Evolutionary conservation across 441 rosid genomes (phyloP).

Genomic region (Adansonia grandidieri): DNA sequence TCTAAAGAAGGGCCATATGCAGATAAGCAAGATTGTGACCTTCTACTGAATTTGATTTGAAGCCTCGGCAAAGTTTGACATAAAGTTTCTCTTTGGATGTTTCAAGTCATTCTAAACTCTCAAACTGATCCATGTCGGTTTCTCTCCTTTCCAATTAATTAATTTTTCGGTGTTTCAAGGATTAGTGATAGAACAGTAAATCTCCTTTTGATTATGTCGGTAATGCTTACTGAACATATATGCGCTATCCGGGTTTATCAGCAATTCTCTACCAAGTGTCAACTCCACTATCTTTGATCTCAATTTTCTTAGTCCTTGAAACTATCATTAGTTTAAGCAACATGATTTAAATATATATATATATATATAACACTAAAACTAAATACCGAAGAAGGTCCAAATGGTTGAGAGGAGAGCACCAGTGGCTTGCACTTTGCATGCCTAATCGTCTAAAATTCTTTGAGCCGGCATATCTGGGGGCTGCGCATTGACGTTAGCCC

Average conservation of each 20-base stretch:
- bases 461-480: too few species aligned
- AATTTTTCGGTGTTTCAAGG: neutral
- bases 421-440: too few species aligned
- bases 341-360: too few species aligned
- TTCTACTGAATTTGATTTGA: neutral
- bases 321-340: too few species aligned
- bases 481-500: too few species aligned
- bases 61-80: neutral
- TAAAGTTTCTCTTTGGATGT: neutral
- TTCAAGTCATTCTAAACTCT: neutral
- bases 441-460: too few species aligned
- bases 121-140: constrained; percentile 8
- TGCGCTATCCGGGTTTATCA: too few species aligned
- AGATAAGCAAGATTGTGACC: constrained; percentile 17
- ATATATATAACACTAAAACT: too few species aligned
- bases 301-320: neutral
- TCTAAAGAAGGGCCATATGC: neutral
- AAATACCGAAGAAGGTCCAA: too few species aligned
- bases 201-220: neutral
- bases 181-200: neutral
- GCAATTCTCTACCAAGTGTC: neutral
- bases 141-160: neutral
- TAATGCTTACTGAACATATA: neutral
- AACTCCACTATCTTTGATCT: neutral
- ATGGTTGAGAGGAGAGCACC: too few species aligned